Evolutionary conservation across 2,329 filamentous ascomycete species (phyloP), one percentile per base, ranked within the genome.

Genomic region (Curvularia hawaiiensis): DNA sequence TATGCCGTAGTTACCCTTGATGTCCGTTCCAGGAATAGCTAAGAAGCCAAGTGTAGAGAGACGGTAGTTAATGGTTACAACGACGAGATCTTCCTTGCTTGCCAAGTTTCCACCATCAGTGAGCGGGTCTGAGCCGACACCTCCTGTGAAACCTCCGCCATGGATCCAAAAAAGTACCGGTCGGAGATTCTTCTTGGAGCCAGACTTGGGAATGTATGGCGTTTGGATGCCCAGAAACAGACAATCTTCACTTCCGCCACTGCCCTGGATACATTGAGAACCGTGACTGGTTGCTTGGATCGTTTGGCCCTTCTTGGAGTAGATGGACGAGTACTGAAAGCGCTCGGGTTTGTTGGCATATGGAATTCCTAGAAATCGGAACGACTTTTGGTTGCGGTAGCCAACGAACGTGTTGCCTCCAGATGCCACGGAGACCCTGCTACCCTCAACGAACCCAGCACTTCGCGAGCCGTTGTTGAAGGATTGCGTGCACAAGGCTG

Each of bases 51-150:
- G 76, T 0, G 83, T 85, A 0, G 78, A 79, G 3, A 87, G 73
- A 9, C 86, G 82, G 69, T 88, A 88, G 73, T 88, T 87, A 75
- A 87, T 83, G 8, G 74, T 73, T 4, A 88, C 85, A 3, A 85
- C 79, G 0, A 88, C 83, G 18, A 87, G 79, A 59, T 87, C 85
- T 22, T 84, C 84, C 48, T 84, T 79, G 3, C 83, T 85, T 0
- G 82, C 85, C 3, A 87, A 74, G 60, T 85, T 84, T 3, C 82
- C 82, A 20, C 84, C 83, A 59, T 88, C 85, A 1, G 67, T 70
- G n/a, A 68, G 47, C 5, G 63, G 35, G 39, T 73, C 69, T 30
- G 63, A 71, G 6, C 68, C 78, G 52, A 67, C 76, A 1, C 85
- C 84, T 8, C 79, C 75, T 0, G 79, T 82, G 59, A 86, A 86